Percentiles rank a stretch among this genome's conserved stretches.
Conservation (phyloP, 2,329 filamentous ascomycete species). For the Xylaria sp. region DNA sequence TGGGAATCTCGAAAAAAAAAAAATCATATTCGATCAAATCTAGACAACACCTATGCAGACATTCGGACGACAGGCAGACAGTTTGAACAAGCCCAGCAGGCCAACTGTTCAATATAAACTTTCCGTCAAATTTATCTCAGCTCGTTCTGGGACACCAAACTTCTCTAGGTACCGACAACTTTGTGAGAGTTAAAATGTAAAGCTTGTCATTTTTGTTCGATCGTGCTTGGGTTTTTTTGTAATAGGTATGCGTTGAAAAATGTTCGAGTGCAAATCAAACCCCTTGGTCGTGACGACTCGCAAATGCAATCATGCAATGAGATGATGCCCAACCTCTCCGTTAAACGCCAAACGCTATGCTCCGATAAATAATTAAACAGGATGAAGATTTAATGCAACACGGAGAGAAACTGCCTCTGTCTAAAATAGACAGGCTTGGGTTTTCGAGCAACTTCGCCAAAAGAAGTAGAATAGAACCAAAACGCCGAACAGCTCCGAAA, state of each 20-base stretch:
- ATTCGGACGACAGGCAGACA: not conserved
- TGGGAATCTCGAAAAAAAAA: conserved; percentile 19
- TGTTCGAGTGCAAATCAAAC: conserved; percentile 3
- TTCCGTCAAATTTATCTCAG: not conserved
- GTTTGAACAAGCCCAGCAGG: not conserved
- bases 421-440: conserved; percentile 17
- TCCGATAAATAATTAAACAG: conserved; percentile 36
- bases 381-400: conserved; percentile 34
- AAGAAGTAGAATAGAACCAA: not conserved
- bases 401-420: conserved; percentile 26
- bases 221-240: not conserved
- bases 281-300: conserved; percentile 21
- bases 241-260: conserved; percentile 2
- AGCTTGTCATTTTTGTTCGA: conserved; percentile 1
- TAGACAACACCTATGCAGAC: conserved; percentile 4
- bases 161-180: not conserved
- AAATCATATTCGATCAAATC: conserved; percentile 8
- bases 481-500: not conserved
- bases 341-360: conserved; percentile 45
- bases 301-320: conserved; percentile 28
- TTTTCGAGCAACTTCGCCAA: conserved; percentile 20
- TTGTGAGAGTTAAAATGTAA: not conserved
- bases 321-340: conserved; percentile 32
- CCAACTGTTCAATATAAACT: not conserved
- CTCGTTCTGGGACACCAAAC: conserved; percentile 4